Evolutionary conservation across 805 yeast species (phyloP).

Genomic region (Lipomyces lipofer): DNA sequence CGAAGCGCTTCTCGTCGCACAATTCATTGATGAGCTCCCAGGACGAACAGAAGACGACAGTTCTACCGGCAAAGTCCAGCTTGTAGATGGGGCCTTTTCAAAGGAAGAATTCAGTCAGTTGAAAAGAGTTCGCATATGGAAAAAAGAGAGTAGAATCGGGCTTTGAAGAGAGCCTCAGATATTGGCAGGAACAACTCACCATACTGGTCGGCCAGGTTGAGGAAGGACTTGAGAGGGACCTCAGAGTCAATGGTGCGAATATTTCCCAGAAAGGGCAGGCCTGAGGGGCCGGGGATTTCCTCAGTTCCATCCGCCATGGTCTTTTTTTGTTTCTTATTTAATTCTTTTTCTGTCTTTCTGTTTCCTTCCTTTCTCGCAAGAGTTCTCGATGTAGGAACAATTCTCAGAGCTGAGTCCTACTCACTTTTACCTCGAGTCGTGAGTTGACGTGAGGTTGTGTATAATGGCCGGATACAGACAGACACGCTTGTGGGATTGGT

Average conservation of each 20-base stretch:
- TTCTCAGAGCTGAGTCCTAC: background rate
- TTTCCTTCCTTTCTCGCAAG: background rate
- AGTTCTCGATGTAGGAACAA: background rate
- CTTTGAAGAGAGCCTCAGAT: background rate
- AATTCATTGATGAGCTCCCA: constrained; percentile 4
- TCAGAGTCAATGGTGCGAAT: background rate
- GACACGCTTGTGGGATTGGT: constrained; percentile 1
- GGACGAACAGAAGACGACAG: background rate
- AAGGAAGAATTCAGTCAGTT: background rate
- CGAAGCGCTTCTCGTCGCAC: constrained; percentile 2
- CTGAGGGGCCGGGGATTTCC: constrained; percentile 2
- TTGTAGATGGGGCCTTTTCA: background rate
- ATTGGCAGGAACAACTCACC: constrained; percentile 3
- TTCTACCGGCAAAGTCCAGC: background rate
- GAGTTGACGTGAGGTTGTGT: background rate
- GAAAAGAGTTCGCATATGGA: background rate
- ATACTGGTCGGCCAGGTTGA: constrained; percentile 3
- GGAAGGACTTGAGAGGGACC: constrained; percentile 3
- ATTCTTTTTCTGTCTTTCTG: background rate
- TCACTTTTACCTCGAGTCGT: background rate
- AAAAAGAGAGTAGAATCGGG: background rate
- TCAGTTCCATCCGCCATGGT: background rate
- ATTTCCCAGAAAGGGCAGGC: constrained; percentile 1
- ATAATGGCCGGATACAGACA: background rate
- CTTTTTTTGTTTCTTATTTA: background rate